Percentiles rank a stretch among this genome's conserved stretches.
phyloP scores from a whole-genome alignment of 257 asterid species.

The Forsythia viridissima region DNA sequence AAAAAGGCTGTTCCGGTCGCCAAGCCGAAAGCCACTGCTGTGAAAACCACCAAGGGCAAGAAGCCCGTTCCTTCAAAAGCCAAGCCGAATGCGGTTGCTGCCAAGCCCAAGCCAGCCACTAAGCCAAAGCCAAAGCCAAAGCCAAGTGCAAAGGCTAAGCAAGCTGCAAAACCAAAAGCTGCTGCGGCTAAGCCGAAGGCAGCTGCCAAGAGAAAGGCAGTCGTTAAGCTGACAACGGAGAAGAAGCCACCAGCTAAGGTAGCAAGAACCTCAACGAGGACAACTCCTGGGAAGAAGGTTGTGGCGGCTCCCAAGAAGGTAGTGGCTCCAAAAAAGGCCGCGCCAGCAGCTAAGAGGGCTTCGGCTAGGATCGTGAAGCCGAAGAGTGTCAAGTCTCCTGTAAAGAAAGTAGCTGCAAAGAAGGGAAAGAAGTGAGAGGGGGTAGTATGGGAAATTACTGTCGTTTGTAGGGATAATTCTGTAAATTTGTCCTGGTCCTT shows the following conservation, averaged over 20 bases:
- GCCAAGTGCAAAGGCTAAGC: neutral
- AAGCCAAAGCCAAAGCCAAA: constrained; percentile 22
- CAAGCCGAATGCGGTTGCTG: neutral
- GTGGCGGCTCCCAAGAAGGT: neutral
- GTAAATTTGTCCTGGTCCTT: constrained; percentile 34
- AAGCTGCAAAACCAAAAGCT: neutral
- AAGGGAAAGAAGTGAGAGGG: constrained; percentile 48
- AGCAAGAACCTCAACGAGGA: constrained; percentile 46
- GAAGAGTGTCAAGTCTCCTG: constrained; percentile 31
- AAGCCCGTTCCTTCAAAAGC: constrained; percentile 25
- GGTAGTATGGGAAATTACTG: neutral
- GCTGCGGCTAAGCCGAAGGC: constrained; percentile 31
- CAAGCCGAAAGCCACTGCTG: constrained; percentile 35
- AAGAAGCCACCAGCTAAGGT: constrained; percentile 59
- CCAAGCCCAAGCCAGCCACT: constrained; percentile 9
- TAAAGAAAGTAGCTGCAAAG: constrained; percentile 36
- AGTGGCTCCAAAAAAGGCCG: constrained; percentile 19
- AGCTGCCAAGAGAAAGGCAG: constrained; percentile 51
- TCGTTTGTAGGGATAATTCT: constrained; percentile 43
- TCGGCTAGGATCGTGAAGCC: constrained; percentile 31
- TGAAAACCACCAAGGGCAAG: constrained; percentile 25
- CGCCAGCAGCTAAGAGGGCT: constrained; percentile 33
- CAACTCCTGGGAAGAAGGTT: constrained; percentile 43
- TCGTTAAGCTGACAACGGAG: constrained; percentile 35
- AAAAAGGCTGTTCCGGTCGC: constrained; percentile 26